Evolutionary conservation across 1,284 basidiomycete species (phyloP), one percentile per base, ranked within the genome.

Genomic region (Malassezia nana): DNA sequence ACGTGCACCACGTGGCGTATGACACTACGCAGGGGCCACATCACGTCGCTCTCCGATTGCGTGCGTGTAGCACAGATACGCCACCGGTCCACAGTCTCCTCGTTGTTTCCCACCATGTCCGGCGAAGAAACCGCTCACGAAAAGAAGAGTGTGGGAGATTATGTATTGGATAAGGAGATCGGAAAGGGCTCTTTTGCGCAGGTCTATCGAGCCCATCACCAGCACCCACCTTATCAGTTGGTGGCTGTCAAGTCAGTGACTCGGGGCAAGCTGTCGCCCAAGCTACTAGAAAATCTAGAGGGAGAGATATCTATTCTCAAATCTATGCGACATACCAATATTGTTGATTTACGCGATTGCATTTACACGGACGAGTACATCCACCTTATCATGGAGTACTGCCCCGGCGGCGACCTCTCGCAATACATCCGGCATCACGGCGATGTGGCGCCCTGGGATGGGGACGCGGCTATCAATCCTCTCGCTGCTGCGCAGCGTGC

Each of bases 331-430:
- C 89, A 99, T 75, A 81, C 85, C 49, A 90, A 96, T 77, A 87
- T 99, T 52, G 95, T 94, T 26, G 84, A 84, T 62, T 81, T 98
- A 22, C 82, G 89, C 52, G 89, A 96, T 73, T 94, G 95, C 67
- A 83, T 96, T 57, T 87, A 89, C 70, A 88, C 88, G 25, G 87
- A 91, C 65, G 81, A 83, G 53, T 84, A 92, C 74, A 95, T 98
- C 73, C 95, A 95, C 78, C 83, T 99, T 52, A 86, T 99, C 71
- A 98, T 98, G 86, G 90, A 92, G 68, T 96, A 84, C 75, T 96
- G 92, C 75, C 83, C 89, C 0, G 90, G 89, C 3, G 90, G 90
- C 12, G 94, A 99, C 75, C 82, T 99, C 40, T 89, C 89, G 0
- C 83, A 89, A 65, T 96, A 96, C 74, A 92, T 98, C 79, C 89